These are phyloP conservation scores for Chaetoceros muelleri DNA, from an alignment of 108 stramenopile genomes.

Conservation along the genomic window DNA sequence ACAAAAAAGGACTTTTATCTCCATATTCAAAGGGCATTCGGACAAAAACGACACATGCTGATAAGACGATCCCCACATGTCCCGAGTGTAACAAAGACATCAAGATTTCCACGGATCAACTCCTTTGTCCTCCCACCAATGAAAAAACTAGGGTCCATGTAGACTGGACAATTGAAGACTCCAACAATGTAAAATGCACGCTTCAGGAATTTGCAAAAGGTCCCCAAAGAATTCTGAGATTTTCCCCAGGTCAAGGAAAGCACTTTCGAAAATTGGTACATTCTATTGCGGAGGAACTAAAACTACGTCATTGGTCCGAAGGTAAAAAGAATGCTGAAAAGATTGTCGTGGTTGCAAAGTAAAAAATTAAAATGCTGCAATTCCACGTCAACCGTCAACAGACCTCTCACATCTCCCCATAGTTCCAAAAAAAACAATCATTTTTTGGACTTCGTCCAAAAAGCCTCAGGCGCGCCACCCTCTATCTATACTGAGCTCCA, in stretches of 20 bases:
- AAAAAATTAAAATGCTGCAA: too few relatives aligned
- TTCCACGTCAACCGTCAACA: too few relatives aligned
- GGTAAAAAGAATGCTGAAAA: constrained; percentile 51
- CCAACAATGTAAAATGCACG: constrained; percentile 23
- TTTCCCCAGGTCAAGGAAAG: constrained; percentile 41
- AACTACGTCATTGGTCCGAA: constrained; percentile 43
- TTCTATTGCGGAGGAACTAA: constrained; percentile 39
- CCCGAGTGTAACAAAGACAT: constrained; percentile 30
- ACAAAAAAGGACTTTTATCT: constrained; percentile 1
- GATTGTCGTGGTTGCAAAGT: constrained; percentile 45
- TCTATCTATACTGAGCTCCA: too few relatives aligned
- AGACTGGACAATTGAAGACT: constrained; percentile 51
- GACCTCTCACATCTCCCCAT: background rate
- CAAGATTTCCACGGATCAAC: constrained; percentile 22
- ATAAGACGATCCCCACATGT: constrained; percentile 2
- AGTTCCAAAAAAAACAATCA: background rate
- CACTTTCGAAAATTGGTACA: constrained; percentile 58
- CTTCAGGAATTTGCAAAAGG: constrained; percentile 25
- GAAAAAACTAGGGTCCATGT: constrained; percentile 8
- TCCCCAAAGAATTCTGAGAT: constrained; percentile 5
- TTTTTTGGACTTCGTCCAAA: too few relatives aligned
- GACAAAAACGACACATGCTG: too few relatives aligned
- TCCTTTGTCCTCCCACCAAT: constrained; percentile 12
- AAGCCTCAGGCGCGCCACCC: too few relatives aligned
- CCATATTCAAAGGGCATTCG: too few relatives aligned